These are phyloP conservation scores for Lippia alba DNA, from an alignment of 305 asterid genomes.

Conservation along the genomic window DNA sequence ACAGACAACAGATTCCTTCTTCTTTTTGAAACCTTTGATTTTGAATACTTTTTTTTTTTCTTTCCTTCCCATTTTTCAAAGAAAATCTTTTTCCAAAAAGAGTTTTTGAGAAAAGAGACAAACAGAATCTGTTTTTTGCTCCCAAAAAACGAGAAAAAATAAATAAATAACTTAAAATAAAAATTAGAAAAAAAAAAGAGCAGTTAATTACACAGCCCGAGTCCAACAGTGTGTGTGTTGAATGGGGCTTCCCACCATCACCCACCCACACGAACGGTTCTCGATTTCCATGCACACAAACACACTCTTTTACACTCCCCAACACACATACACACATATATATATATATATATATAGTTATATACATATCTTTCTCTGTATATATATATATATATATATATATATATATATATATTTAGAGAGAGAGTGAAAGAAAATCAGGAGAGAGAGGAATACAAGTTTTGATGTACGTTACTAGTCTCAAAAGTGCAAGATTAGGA, in stretches of 20 bases:
- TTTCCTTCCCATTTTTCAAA: constrained; percentile 19
- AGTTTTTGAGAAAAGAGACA: constrained; percentile 43
- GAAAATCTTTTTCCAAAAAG: constrained; percentile 26
- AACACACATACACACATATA: constrained; percentile 1
- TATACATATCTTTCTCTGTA: no score
- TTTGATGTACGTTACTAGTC: constrained; percentile 23
- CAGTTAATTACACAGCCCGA: constrained; percentile 50
- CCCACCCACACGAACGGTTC: constrained; percentile 92
- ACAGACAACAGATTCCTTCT: constrained; percentile 12
- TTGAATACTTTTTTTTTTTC: background rate
- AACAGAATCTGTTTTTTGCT: constrained; percentile 59
- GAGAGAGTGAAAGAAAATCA: background rate
- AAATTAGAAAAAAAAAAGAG: constrained; percentile 8
- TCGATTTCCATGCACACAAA: constrained; percentile 58
- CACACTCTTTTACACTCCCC: constrained; percentile 17
- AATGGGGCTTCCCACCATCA: constrained; percentile 60
- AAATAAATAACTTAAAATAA: background rate
- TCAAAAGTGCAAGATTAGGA: constrained; percentile 13
- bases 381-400: no score
- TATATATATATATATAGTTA: background rate
- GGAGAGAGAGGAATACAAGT: constrained; percentile 13
- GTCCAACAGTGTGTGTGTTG: constrained; percentile 58
- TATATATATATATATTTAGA: no score
- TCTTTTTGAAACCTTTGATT: constrained; percentile 24
- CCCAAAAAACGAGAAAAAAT: constrained; percentile 37